phyloP scores from a whole-genome alignment of 1,284 basidiomycete species.

The Blastosporella zonata region DNA sequence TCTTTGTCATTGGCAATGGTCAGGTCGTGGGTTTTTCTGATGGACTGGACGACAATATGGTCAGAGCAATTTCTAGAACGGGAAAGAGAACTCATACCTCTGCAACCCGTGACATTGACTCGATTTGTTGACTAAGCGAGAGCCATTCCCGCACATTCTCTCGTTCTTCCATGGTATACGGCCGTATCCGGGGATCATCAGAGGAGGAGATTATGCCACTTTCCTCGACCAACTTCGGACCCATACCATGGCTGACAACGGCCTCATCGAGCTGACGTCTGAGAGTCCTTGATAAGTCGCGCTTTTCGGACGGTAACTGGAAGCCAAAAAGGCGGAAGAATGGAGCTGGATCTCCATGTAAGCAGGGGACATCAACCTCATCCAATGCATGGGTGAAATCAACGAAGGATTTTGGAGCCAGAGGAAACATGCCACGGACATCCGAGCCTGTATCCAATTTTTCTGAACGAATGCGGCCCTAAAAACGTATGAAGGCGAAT shows the following conservation, averaged over 20 bases:
- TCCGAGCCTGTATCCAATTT: slow-evolving; percentile 6
- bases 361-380: slow-evolving; percentile 1
- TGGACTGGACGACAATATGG: slow-evolving; percentile 13
- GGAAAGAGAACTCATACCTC: slow-evolving; percentile 22
- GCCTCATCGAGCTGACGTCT: slow-evolving; percentile 23
- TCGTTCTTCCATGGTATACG: slow-evolving; percentile 26
- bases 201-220: slow-evolving; percentile 20
- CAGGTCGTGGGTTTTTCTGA: slow-evolving; percentile 15
- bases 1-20: slow-evolving; percentile 16
- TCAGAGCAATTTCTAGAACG: not conserved
- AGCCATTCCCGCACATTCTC: slow-evolving; percentile 26
- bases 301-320: slow-evolving; percentile 5
- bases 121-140: slow-evolving; percentile 23
- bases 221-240: slow-evolving; percentile 14
- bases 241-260: slow-evolving; percentile 12
- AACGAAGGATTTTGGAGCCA: slow-evolving; percentile 8
- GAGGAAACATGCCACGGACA: slow-evolving; percentile 9
- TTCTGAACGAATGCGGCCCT: slow-evolving; percentile 24
- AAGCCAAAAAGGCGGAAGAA: slow-evolving; percentile 16
- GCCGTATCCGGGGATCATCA: slow-evolving; percentile 32
- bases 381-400: slow-evolving; percentile 13
- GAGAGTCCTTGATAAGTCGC: slow-evolving; percentile 7
- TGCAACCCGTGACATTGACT: slow-evolving; percentile 23
- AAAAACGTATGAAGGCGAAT: slow-evolving; percentile 1
- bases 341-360: slow-evolving; percentile 12